Conservation (phyloP, 1,139 yeast genomes). For the Debaryomycetaceae sp. region DNA sequence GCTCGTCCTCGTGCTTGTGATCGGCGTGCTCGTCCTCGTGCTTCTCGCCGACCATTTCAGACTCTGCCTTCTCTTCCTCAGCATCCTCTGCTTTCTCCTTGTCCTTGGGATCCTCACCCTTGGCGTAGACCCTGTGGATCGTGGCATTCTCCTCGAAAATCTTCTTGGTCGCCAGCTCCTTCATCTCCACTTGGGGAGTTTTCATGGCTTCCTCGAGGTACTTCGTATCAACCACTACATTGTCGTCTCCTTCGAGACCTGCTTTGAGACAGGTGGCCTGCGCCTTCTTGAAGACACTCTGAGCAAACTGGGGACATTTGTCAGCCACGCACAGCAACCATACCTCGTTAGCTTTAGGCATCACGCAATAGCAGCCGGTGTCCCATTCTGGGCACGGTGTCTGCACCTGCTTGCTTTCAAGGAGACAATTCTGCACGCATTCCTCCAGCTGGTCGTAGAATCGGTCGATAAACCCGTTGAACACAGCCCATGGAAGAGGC, state of each 20-base stretch:
- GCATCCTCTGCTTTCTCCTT: background rate
- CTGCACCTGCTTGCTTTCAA: conserved; percentile 11
- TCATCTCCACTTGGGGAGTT: background rate
- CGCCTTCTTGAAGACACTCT: background rate
- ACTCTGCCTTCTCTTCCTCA: background rate
- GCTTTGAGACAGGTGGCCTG: background rate
- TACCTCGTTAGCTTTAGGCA: conserved; percentile 33
- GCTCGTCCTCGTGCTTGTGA: background rate
- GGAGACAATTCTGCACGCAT: conserved; percentile 35
- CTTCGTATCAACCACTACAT: conserved; percentile 6
- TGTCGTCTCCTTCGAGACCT: conserved; percentile 10
- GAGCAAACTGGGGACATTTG: conserved; percentile 12
- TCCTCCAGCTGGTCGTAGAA: conserved; percentile 27
- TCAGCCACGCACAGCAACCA: conserved; percentile 36
- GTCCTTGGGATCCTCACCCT: background rate
- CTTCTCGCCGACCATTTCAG: background rate
- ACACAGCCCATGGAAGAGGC: conserved; percentile 37
- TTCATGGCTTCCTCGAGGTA: background rate
- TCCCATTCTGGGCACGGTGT: conserved; percentile 48
- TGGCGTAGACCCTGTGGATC: background rate
- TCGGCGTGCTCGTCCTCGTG: background rate
- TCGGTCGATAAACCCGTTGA: conserved; percentile 46
- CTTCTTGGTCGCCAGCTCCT: background rate
- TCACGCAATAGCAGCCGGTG: conserved; percentile 43
- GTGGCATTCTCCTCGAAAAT: too few species aligned